Conservation (phyloP, 1,284 basidiomycete genomes). For the Melampsora larici-populina region DNA sequence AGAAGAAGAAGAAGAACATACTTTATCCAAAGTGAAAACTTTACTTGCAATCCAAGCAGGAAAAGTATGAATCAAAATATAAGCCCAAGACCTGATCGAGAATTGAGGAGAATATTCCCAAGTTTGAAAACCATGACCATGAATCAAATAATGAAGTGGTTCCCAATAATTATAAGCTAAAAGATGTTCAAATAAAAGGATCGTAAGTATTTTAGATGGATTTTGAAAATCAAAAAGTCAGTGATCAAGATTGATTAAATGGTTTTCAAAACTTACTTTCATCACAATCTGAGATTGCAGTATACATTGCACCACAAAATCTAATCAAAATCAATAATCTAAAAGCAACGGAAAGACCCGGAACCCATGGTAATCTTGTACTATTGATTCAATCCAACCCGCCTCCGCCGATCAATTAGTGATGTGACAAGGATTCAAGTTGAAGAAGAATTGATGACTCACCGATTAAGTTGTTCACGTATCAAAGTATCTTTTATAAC, state of each 20-base stretch:
- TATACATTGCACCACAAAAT: conserved; percentile 85
- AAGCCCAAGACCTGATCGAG: conserved; percentile 90
- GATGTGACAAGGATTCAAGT: background rate
- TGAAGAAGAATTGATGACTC: background rate
- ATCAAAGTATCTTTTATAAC: conserved; percentile 37
- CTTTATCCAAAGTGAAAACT: conserved; percentile 56
- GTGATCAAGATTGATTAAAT: too few relatives aligned
- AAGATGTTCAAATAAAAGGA: background rate
- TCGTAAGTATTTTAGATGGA: too few relatives aligned
- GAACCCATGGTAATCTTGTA: conserved; percentile 67
- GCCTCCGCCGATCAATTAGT: background rate
- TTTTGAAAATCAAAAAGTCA: too few relatives aligned
- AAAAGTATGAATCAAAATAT: conserved; percentile 69
- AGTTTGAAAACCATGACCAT: conserved; percentile 87
- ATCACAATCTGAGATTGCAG: conserved; percentile 93
- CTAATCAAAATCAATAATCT: conserved; percentile 78
- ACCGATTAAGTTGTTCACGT: conserved; percentile 38
- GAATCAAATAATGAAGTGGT: conserved; percentile 81
- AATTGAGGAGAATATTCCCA: conserved; percentile 93
- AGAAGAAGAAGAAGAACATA: conserved; percentile 53
- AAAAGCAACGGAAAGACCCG: conserved; percentile 75
- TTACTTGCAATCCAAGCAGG: conserved; percentile 53
- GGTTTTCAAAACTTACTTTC: conserved; percentile 86
- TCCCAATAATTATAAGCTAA: conserved; percentile 99
- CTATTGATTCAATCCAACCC: conserved; percentile 44